A percentile compares a stretch with the other conserved stretches of the same genome.
These are phyloP conservation scores for Piromyces sp. DNA, from an alignment of 192 early-diverging fungal species.

Conservation along the genomic window DNA sequence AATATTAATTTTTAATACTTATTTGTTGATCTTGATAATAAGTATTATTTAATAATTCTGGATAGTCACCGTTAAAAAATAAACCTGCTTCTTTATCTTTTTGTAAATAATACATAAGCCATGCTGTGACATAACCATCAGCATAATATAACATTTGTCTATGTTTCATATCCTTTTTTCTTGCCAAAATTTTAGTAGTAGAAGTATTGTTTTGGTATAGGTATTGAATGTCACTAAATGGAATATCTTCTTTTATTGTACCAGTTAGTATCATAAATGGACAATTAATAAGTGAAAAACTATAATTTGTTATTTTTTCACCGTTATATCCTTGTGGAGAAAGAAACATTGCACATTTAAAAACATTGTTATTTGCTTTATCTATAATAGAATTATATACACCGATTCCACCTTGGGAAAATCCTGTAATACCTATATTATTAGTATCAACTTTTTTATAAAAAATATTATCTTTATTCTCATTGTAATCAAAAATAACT, in stretches of 20 bases:
- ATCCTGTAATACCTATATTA: neutral
- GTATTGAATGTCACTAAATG: neutral
- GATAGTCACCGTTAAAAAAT: neutral
- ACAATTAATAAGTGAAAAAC: neutral
- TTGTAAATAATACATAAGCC: neutral
- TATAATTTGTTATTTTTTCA: neutral
- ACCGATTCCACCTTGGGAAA: neutral
- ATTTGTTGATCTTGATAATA: neutral
- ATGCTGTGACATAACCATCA: neutral
- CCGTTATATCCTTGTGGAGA: neutral
- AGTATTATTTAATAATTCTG: neutral
- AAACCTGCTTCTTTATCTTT: neutral
- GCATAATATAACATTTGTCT: neutral
- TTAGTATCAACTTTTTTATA: neutral
- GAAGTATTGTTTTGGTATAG: neutral
- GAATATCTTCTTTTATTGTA: neutral
- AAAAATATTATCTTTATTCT: neutral
- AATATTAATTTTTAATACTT: neutral
- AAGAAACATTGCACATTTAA: neutral
- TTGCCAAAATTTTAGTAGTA: neutral
- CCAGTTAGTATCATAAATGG: neutral
- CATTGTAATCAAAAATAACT: neutral
- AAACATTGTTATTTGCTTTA: neutral
- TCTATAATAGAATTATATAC: neutral
- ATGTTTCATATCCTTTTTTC: neutral